These are phyloP conservation scores for Sporothrix globosa DNA, from an alignment of 2,329 filamentous ascomycete genomes.

Conservation along the genomic window DNA sequence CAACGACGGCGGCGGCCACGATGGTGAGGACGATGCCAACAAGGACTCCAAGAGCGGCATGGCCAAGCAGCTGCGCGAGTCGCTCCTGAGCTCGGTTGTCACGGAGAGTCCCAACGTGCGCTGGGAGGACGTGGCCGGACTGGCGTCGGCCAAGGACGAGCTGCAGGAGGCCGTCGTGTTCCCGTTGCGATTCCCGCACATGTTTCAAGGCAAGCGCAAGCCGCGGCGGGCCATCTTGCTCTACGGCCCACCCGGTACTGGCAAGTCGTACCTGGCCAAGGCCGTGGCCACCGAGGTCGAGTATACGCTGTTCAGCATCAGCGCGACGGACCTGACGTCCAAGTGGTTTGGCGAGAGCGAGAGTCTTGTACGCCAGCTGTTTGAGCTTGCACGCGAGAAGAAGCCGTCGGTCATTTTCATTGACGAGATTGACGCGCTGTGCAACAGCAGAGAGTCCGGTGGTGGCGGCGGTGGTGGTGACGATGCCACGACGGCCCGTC, in stretches of 20 bases:
- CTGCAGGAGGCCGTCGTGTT: conserved; percentile 37
- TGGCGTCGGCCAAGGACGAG: conserved; percentile 35
- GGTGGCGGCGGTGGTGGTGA: conserved; percentile 63
- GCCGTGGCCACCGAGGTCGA: conserved; percentile 60
- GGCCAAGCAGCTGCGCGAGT: conserved; percentile 25
- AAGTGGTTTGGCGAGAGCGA: conserved; percentile 33
- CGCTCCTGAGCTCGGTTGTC: conserved; percentile 32
- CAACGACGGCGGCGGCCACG: neutral
- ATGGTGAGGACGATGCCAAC: neutral
- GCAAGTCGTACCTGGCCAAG: conserved; percentile 62
- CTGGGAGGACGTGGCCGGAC: conserved; percentile 37
- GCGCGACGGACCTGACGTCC: conserved; percentile 29
- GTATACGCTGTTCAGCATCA: conserved; percentile 52
- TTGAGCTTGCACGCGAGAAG: conserved; percentile 86
- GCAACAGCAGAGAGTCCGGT: conserved; percentile 87
- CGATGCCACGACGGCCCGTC: conserved; percentile 73
- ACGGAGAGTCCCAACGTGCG: conserved; percentile 36
- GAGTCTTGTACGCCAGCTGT: conserved; percentile 75
- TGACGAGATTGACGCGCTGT: conserved; percentile 97
- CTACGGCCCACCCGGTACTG: conserved; percentile 60
- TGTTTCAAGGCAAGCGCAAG: conserved; percentile 37
- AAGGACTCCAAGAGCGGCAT: conserved; percentile 25
- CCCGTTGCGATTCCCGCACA: conserved; percentile 34
- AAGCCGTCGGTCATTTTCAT: conserved; percentile 95
- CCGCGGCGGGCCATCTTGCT: conserved; percentile 47